Evolutionary conservation across 73 alveolate species (phyloP).

Genomic region (Tetrahymena thermophila): DNA sequence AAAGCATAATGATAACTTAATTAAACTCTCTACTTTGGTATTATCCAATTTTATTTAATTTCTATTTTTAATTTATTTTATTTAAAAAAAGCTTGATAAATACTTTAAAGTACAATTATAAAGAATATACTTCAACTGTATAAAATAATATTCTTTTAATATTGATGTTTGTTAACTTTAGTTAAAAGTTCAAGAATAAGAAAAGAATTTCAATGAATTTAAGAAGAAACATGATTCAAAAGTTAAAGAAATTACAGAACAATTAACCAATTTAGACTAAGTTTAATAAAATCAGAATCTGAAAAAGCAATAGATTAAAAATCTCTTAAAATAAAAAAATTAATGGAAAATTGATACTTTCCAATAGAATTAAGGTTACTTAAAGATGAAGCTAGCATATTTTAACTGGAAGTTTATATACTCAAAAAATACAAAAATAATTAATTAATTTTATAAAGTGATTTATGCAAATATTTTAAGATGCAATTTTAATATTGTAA

Average conservation of each 20-base stretch:
- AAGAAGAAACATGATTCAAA: not conserved
- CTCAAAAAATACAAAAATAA: not conserved
- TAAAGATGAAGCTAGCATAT: not conserved
- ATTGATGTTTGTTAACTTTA: not conserved
- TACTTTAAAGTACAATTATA: not conserved
- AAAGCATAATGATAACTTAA: not conserved
- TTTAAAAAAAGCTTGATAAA: not conserved
- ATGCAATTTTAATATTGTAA: no score
- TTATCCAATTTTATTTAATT: not conserved
- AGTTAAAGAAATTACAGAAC: not conserved
- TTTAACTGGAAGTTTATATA: not conserved
- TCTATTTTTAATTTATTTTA: not conserved
- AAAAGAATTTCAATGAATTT: not conserved
- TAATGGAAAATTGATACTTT: not conserved
- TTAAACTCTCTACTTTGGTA: not conserved
- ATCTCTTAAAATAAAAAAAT: not conserved
- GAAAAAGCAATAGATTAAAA: not conserved
- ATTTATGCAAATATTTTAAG: not conserved
- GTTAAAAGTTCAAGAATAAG: not conserved
- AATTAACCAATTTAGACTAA: not conserved
- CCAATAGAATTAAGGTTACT: not conserved
- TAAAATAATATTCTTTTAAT: not conserved
- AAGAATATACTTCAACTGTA: not conserved
- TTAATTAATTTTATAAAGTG: not conserved
- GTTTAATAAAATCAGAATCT: not conserved